Percentiles rank a stretch among this genome's conserved stretches.
Conservation (phyloP, 202 grass and related monocot genomes). For the Schoenoplectus triqueter region DNA sequence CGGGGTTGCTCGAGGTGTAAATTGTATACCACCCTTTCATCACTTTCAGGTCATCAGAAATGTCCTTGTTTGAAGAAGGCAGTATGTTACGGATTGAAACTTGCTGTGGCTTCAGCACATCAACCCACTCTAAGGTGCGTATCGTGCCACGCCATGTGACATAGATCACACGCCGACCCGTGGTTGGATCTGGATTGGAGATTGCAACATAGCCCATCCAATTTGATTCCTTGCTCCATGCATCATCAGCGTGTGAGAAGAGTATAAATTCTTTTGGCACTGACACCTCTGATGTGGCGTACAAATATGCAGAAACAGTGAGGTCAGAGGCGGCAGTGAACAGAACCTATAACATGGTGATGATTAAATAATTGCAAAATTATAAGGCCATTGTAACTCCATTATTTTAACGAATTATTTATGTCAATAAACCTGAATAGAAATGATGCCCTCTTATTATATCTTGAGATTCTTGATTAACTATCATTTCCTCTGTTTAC, state of each 20-base stretch:
- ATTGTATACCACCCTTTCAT: constrained; percentile 91
- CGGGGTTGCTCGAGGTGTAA: constrained; percentile 70
- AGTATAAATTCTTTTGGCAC: constrained; percentile 56
- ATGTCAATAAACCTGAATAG: neutral
- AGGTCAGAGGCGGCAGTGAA: constrained; percentile 61
- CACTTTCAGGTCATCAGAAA: constrained; percentile 52
- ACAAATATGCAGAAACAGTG: constrained; percentile 60
- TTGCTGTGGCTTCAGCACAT: constrained; percentile 65
- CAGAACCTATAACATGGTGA: constrained; percentile 32
- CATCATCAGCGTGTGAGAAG: constrained; percentile 62
- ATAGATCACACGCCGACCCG: constrained; percentile 75
- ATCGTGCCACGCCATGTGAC: constrained; percentile 84
- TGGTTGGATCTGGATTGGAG: constrained; percentile 50
- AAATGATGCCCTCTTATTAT: neutral
- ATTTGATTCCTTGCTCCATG: constrained; percentile 95
- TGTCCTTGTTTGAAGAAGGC: constrained; percentile 24
- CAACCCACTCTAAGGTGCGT: constrained; percentile 74
- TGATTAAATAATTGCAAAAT: neutral
- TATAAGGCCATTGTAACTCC: neutral
- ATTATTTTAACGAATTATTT: neutral
- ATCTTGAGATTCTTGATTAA: neutral
- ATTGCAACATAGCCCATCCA: constrained; percentile 88
- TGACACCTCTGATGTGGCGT: constrained; percentile 55
- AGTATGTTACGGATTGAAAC: constrained; percentile 60
- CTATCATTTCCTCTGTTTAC: neutral